Percentiles rank a stretch among this genome's conserved stretches.
Conservation (phyloP, 257 asterid genomes). For the Solanum pimpinellifolium region DNA sequence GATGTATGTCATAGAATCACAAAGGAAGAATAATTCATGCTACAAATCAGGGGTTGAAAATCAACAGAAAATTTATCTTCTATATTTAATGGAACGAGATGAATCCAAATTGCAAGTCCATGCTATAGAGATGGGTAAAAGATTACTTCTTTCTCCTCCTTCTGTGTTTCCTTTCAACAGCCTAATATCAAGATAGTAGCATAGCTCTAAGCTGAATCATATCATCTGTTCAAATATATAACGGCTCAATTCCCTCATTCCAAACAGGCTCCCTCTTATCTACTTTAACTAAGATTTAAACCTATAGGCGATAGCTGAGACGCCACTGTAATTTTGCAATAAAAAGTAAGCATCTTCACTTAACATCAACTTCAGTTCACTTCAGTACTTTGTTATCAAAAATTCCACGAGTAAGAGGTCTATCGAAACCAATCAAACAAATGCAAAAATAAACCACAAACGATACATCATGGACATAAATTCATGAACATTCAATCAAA, state of each 20-base stretch:
- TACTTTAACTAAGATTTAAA: neutral
- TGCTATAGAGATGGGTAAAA: neutral
- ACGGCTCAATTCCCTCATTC: neutral
- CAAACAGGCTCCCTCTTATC: neutral
- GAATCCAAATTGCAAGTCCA: neutral
- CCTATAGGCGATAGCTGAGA: neutral
- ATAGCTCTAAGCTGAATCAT: neutral
- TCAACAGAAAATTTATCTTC: neutral
- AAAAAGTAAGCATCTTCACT: neutral
- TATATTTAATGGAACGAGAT: neutral
- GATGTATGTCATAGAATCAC: neutral
- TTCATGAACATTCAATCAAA: neutral
- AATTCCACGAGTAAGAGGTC: neutral
- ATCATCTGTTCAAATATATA: neutral
- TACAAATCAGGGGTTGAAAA: neutral
- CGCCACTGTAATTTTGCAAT: neutral
- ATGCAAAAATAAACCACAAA: neutral
- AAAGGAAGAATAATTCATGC: neutral
- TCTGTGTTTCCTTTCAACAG: neutral
- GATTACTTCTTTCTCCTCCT: neutral
- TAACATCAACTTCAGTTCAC: neutral
- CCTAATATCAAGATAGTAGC: neutral
- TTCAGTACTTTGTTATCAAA: neutral
- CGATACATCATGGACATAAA: neutral
- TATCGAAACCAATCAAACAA: neutral